phyloP scores from a whole-genome alignment of 2,329 filamentous ascomycete genomes.

The Clathrospora elynae region DNA sequence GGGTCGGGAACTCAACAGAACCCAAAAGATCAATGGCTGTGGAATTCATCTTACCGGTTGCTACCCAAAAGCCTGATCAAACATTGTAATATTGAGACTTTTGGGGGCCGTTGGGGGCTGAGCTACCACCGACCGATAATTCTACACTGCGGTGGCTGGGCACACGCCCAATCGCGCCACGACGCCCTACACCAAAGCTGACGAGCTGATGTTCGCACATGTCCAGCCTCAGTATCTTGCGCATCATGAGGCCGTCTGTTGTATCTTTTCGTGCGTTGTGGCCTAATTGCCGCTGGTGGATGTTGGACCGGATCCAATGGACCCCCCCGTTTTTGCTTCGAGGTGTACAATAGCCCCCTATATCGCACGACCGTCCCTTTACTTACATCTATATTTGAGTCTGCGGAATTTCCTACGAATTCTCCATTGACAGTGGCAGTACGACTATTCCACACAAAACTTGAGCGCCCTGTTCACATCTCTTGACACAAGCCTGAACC shows the following conservation, averaged over 20 bases:
- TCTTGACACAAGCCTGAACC: no score
- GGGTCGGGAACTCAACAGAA: slow-evolving; percentile 7
- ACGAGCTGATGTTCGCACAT: slow-evolving; percentile 23
- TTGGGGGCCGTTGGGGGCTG: slow-evolving; percentile 26
- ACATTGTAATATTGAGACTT: slow-evolving; percentile 14
- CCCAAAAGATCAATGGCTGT: slow-evolving; percentile 4
- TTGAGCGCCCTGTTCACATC: no score
- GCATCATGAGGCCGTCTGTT: slow-evolving; percentile 17
- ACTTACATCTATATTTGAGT: no score
- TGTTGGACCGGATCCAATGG: no score
- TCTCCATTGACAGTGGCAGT: background rate
- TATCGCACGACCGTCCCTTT: no score
- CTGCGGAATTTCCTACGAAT: background rate
- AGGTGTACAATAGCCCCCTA: no score
- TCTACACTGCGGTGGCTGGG: slow-evolving; percentile 18
- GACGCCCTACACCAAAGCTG: slow-evolving; percentile 12
- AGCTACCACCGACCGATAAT: slow-evolving; percentile 17
- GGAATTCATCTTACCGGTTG: slow-evolving; percentile 10
- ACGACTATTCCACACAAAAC: no score
- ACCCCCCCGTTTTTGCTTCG: no score
- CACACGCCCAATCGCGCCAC: slow-evolving; percentile 19
- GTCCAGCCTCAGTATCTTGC: slow-evolving; percentile 15
- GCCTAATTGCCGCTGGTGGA: no score
- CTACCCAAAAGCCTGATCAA: slow-evolving; percentile 8
- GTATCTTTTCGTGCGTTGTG: no score